Base-by-base conservation (phyloP, 352 stramenopile genomes). In the Phytophthora meadii region DNA sequence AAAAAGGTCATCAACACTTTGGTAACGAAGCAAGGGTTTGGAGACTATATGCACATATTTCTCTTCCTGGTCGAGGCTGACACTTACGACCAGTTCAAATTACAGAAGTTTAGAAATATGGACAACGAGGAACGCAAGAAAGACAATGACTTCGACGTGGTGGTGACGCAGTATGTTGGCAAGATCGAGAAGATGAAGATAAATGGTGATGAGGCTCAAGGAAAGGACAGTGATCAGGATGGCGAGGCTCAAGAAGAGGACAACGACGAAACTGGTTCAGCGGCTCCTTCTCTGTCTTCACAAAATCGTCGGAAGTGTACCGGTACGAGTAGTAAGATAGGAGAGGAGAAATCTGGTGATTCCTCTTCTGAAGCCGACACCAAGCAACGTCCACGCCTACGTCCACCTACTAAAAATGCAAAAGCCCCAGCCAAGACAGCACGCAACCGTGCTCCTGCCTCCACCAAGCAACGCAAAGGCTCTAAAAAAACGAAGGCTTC, bases 41-140 rank as follows among this genome's bases (percentile, higher is more conserved):
- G 15, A 54, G 28, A 52, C 25, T 78, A 69, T 65, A 53, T n/a
- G 24, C 70, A 72, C 55, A 61, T 40, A 17, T 54, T 76, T 70
- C 61, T 79, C 49, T 79, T 79, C 56, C 58, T 74, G 54, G 59
- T 74, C 65, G 51, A 54, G 45, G 32, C 62, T 37, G 59, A 77
- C n/a, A 74, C 66, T 52, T 74, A 64, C 49, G 60, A 74, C 54
- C 0, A 14, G 22, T 70, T 70, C 15, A 49, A 48, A n/a, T 22
- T 52, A 46, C 53, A 73, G 32, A 3, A n/a, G 27, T 74, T 70
- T 61, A 59, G 47, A 59, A 67, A 60, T 57, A 19, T 0, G 48
- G 27, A 67, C 14, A 28, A 42, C 5, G 49, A 39, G 24, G 46
- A 61, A n/a, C 44, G 34, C 19, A 48, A 14, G 56, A 5, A 14